Evolutionary conservation across 805 yeast species (phyloP).

Genomic region (Candida ulmi): DNA sequence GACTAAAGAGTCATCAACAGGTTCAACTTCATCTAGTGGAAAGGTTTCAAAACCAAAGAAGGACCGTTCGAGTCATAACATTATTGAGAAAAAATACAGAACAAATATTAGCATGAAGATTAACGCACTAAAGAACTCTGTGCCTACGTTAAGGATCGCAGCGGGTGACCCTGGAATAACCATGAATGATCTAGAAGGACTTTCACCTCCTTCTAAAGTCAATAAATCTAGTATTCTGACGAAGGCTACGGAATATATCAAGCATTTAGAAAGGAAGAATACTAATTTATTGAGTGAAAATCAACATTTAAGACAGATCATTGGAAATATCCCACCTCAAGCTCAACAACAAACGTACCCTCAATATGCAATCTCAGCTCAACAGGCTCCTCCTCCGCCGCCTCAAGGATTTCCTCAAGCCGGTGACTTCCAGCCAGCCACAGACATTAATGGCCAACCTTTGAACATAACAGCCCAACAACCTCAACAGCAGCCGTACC

Average conservation of each 20-base stretch:
- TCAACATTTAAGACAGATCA: slow-evolving; percentile 33
- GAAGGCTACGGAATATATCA: slow-evolving; percentile 71
- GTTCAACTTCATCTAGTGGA: neutral
- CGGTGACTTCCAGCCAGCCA: slow-evolving; percentile 19
- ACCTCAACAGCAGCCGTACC: slow-evolving; percentile 9
- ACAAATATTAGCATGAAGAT: slow-evolving; percentile 73
- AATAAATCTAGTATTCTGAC: slow-evolving; percentile 73
- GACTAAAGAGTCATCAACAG: slow-evolving; percentile 2
- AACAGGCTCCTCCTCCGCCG: slow-evolving; percentile 7
- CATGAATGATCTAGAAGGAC: slow-evolving; percentile 29
- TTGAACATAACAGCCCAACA: slow-evolving; percentile 19
- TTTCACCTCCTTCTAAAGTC: slow-evolving; percentile 57
- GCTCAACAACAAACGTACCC: slow-evolving; percentile 13
- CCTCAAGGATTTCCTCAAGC: neutral
- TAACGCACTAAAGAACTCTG: slow-evolving; percentile 64
- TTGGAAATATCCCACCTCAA: slow-evolving; percentile 5
- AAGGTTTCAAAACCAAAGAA: slow-evolving; percentile 39
- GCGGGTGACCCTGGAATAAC: slow-evolving; percentile 40
- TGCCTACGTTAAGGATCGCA: slow-evolving; percentile 68
- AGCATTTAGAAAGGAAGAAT: slow-evolving; percentile 59
- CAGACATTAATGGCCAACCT: slow-evolving; percentile 20
- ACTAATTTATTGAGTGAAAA: slow-evolving; percentile 45
- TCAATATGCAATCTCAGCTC: slow-evolving; percentile 6
- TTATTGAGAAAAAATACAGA: slow-evolving; percentile 76
- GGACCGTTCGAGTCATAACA: slow-evolving; percentile 64